Conservation (phyloP, 1,139 yeast species). For the Blastobotrys petasosporus region DNA sequence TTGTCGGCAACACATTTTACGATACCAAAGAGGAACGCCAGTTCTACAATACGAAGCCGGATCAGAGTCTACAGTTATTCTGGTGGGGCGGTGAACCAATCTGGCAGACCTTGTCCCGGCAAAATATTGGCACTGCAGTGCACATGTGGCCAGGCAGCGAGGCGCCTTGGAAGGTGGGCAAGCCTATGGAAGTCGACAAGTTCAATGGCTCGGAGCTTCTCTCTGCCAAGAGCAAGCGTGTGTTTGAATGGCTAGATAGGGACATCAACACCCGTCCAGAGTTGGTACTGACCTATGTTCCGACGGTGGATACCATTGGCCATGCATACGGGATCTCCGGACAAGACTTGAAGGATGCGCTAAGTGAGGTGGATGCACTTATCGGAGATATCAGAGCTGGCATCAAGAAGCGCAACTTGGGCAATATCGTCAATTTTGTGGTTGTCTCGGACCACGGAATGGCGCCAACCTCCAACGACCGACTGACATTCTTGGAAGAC, state of each 20-base stretch:
- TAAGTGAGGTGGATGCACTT: slow-evolving; percentile 60
- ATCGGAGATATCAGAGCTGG: slow-evolving; percentile 47
- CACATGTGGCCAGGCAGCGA: slow-evolving; percentile 98
- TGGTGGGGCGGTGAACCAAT: slow-evolving; percentile 93
- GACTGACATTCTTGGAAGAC: slow-evolving; percentile 66
- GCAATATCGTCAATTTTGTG: slow-evolving; percentile 62
- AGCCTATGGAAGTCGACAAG: slow-evolving; percentile 50
- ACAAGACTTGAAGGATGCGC: slow-evolving; percentile 46
- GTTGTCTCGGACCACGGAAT: slow-evolving; percentile 90
- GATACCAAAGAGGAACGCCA: slow-evolving; percentile 53
- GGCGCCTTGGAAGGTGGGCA: slow-evolving; percentile 43
- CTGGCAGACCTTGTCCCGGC: slow-evolving; percentile 71
- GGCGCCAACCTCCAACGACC: slow-evolving; percentile 71
- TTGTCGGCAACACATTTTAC: slow-evolving; percentile 76
- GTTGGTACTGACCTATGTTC: slow-evolving; percentile 72
- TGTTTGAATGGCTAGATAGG: slow-evolving; percentile 63
- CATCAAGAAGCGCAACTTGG: slow-evolving; percentile 49
- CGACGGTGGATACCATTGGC: slow-evolving; percentile 71
- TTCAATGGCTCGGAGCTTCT: slow-evolving; percentile 62
- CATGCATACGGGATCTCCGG: slow-evolving; percentile 68
- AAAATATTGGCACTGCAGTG: slow-evolving; percentile 64
- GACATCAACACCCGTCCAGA: slow-evolving; percentile 57
- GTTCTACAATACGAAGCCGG: slow-evolving; percentile 60
- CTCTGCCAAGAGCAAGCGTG: slow-evolving; percentile 48
- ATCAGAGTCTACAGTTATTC: slow-evolving; percentile 48